Evolutionary conservation across 1,139 yeast species (phyloP).

Genomic region (Geotrichum carabidarum): DNA sequence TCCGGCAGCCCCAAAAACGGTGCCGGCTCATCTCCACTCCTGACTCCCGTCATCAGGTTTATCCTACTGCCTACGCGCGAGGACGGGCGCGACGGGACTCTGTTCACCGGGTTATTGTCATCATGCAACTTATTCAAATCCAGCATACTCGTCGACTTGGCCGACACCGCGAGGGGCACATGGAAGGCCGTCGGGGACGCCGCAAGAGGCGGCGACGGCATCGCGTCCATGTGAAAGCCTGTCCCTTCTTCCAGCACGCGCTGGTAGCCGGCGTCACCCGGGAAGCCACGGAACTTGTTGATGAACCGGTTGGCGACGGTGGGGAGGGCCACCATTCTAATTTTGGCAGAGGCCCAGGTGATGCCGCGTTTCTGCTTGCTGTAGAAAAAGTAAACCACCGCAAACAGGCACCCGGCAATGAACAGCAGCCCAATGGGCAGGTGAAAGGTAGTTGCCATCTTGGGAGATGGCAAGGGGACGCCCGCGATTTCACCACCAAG

Average conservation of each 20-base stretch:
- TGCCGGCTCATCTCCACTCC: background rate
- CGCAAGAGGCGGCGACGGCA: slow-evolving; percentile 18
- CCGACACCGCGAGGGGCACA: slow-evolving; percentile 21
- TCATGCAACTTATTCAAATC: slow-evolving; percentile 24
- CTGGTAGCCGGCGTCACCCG: slow-evolving; percentile 11
- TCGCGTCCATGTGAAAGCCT: slow-evolving; percentile 12
- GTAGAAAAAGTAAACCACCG: slow-evolving; percentile 2
- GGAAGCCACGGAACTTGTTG: slow-evolving; percentile 1
- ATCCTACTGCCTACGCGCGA: slow-evolving; percentile 26
- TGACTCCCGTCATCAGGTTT: background rate
- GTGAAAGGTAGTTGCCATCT: background rate
- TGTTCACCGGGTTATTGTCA: background rate
- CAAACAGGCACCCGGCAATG: background rate
- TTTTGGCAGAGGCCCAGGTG: slow-evolving; percentile 1
- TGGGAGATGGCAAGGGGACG: slow-evolving; percentile 2
- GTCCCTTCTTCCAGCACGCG: slow-evolving; percentile 18
- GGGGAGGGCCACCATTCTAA: slow-evolving; percentile 4
- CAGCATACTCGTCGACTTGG: slow-evolving; percentile 30
- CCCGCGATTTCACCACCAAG: slow-evolving; percentile 20
- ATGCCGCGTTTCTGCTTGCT: slow-evolving; percentile 10
- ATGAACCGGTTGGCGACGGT: background rate
- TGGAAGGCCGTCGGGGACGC: slow-evolving; percentile 19
- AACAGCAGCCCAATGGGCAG: background rate
- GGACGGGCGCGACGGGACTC: slow-evolving; percentile 18
- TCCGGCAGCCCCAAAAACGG: slow-evolving; percentile 4